These are phyloP conservation scores for Coemansia aciculifera DNA, from an alignment of 192 early-diverging fungal species.

Conservation along the genomic window DNA sequence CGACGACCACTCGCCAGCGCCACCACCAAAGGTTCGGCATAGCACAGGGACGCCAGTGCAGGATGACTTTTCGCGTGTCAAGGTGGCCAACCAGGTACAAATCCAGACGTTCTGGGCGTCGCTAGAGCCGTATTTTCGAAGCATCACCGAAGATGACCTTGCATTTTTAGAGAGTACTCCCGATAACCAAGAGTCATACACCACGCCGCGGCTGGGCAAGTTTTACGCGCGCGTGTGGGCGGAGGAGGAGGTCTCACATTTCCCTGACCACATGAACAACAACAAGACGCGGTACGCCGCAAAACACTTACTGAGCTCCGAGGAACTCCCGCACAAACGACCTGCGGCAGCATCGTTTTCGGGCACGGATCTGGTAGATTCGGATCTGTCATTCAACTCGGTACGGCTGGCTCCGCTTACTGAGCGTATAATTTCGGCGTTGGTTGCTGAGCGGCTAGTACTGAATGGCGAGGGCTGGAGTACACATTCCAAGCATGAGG, in stretches of 20 bases:
- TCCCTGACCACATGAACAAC: conserved; percentile 52
- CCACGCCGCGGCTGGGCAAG: conserved; percentile 79
- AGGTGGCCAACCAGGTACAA: conserved; percentile 80
- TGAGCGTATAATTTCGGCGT: conserved; percentile 70
- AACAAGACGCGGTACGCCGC: conserved; percentile 37
- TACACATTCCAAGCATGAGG: background rate
- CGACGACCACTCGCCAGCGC: conserved; percentile 6
- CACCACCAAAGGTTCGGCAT: conserved; percentile 36
- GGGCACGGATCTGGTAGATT: conserved; percentile 43
- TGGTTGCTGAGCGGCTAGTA: conserved; percentile 68
- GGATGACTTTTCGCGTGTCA: conserved; percentile 67
- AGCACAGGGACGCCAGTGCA: conserved; percentile 50
- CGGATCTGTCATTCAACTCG: conserved; percentile 60
- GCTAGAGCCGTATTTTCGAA: conserved; percentile 82
- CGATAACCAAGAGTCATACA: conserved; percentile 70
- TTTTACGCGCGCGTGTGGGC: conserved; percentile 71
- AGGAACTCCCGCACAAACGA: conserved; percentile 8
- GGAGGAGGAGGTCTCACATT: conserved; percentile 64
- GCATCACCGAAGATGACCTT: conserved; percentile 79
- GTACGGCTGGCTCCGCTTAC: conserved; percentile 71
- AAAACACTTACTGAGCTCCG: conserved; percentile 20
- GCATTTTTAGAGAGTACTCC: conserved; percentile 58
- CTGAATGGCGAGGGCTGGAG: conserved; percentile 11
- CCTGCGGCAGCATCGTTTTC: conserved; percentile 2
- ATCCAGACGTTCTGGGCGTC: conserved; percentile 79